These are phyloP conservation scores for Podospora tetraspora DNA, from an alignment of 495 filamentous ascomycete species.

Conservation along the genomic window DNA sequence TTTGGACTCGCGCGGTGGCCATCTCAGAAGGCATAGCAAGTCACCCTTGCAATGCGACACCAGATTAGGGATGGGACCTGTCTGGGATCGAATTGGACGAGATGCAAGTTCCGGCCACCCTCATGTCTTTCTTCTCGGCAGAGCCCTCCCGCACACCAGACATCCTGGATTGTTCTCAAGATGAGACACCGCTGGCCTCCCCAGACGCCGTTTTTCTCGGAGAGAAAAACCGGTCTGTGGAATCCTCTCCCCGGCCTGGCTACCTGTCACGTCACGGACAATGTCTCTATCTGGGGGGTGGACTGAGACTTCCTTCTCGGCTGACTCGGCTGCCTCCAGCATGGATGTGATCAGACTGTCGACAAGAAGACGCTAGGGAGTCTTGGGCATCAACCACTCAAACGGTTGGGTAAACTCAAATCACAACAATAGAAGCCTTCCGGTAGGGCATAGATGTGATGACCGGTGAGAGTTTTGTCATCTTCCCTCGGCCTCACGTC, in stretches of 20 bases:
- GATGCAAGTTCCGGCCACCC: background rate
- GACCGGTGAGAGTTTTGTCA: background rate
- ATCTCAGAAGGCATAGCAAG: background rate
- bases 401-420: background rate
- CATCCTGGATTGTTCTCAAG: background rate
- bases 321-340: background rate
- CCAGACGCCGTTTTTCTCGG: background rate
- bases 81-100: background rate
- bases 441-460: background rate
- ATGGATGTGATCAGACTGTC: background rate
- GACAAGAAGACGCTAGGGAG: background rate
- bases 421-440: background rate
- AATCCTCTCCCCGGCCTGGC: background rate
- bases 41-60: background rate
- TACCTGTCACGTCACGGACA: background rate
- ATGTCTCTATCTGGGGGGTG: background rate
- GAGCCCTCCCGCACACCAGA: background rate
- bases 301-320: slow-evolving; percentile 5
- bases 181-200: background rate
- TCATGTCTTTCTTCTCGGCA: background rate
- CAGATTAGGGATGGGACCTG: background rate
- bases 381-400: background rate
- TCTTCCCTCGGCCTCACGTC: background rate
- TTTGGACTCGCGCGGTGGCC: background rate
- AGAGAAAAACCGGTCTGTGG: background rate